phyloP scores from a whole-genome alignment of 1,284 basidiomycete species.

The Lignosus rhinocerotis region DNA sequence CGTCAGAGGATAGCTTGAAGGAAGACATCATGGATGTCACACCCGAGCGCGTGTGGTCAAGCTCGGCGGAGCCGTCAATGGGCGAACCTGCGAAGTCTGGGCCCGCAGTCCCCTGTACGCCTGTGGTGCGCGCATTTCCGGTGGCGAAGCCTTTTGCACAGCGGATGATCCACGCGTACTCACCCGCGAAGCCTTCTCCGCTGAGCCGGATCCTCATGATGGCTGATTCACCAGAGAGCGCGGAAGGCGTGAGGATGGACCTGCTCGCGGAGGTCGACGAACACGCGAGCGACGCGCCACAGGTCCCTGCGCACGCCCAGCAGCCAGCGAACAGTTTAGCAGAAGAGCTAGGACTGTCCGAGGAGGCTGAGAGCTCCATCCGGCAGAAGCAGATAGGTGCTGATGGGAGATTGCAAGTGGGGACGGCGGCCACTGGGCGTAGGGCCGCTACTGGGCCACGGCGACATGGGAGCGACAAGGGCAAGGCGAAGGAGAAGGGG shows the following conservation, averaged over 20 bases:
- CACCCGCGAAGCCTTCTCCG: constrained; percentile 73
- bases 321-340: constrained; percentile 26
- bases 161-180: constrained; percentile 76
- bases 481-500: constrained; percentile 45
- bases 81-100: constrained; percentile 7
- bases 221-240: constrained; percentile 57
- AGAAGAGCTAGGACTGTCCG: constrained; percentile 30
- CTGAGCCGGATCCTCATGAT: constrained; percentile 74
- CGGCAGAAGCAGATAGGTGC: constrained; percentile 19
- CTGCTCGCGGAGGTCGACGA: constrained; percentile 37
- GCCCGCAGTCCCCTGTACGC: constrained; percentile 25
- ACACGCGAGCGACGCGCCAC: constrained; percentile 26
- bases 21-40: constrained; percentile 17
- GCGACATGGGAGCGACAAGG: background rate
- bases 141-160: constrained; percentile 66
- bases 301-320: constrained; percentile 1
- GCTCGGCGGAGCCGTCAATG: constrained; percentile 8
- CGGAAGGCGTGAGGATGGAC: constrained; percentile 26
- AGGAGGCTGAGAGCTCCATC: constrained; percentile 29
- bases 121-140: constrained; percentile 50
- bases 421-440: background rate
- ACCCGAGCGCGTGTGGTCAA: constrained; percentile 3
- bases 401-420: constrained; percentile 11
- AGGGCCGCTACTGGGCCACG: background rate
- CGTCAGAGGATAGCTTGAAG: constrained; percentile 2